Percentiles rank a stretch among this genome's conserved stretches.
Conservation (phyloP, 2,329 filamentous ascomycete genomes). For the Cryphonectria radicalis region DNA sequence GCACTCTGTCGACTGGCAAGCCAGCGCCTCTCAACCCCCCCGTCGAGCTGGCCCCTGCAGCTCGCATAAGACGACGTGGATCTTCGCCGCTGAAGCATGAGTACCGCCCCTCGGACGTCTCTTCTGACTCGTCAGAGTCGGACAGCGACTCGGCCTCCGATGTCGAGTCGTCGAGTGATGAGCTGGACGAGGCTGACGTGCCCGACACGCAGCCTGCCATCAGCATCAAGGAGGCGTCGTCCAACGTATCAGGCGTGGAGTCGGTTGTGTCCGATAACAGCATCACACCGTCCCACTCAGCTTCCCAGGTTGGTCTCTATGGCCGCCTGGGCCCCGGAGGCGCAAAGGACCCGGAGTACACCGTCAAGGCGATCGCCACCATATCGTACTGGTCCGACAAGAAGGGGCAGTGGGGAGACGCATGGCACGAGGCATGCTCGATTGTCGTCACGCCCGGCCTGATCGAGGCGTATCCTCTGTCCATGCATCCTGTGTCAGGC, state of each 20-base stretch:
- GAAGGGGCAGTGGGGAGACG: slow-evolving; percentile 63
- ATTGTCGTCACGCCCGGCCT: slow-evolving; percentile 62
- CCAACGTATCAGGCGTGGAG: slow-evolving; percentile 38
- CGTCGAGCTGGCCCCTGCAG: slow-evolving; percentile 49
- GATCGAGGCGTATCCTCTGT: slow-evolving; percentile 59
- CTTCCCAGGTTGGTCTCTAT: slow-evolving; percentile 67
- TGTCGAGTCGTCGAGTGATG: slow-evolving; percentile 54
- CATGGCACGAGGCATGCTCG: slow-evolving; percentile 56
- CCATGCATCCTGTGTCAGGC: slow-evolving; percentile 42
- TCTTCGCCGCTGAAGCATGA: slow-evolving; percentile 97
- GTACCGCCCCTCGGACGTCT: slow-evolving; percentile 81
- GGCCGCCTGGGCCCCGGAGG: slow-evolving; percentile 54
- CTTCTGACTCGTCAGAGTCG: slow-evolving; percentile 65
- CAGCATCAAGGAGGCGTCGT: slow-evolving; percentile 55
- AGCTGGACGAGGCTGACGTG: slow-evolving; percentile 64
- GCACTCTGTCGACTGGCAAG: slow-evolving; percentile 48
- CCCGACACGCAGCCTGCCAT: slow-evolving; percentile 63
- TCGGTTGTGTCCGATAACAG: slow-evolving; percentile 60
- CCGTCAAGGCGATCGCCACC: slow-evolving; percentile 53
- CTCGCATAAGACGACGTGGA: slow-evolving; percentile 67
- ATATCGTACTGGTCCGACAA: slow-evolving; percentile 68
- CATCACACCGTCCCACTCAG: slow-evolving; percentile 78
- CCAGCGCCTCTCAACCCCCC: slow-evolving; percentile 48
- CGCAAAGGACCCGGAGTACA: slow-evolving; percentile 50
- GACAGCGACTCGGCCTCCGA: slow-evolving; percentile 58